Conservation (phyloP, 108 stramenopile genomes). For the Discostella stelligeroides region DNA sequence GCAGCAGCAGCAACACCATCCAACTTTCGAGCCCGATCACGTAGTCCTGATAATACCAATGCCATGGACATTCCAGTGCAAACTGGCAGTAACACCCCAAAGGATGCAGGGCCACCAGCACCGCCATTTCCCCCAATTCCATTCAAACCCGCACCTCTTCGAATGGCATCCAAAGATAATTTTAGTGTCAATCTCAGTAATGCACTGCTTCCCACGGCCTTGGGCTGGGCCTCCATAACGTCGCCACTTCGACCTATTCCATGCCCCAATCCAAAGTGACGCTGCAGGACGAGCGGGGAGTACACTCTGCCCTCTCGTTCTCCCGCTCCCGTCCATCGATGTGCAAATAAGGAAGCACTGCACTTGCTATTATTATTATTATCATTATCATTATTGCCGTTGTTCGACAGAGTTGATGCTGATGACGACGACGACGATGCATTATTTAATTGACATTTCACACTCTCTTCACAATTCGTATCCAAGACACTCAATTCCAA, state of each 20-base stretch:
- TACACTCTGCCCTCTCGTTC: conserved; percentile 98
- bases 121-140: conserved; percentile 31
- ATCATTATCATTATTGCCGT: neutral
- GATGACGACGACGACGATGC: no score
- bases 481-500: conserved; percentile 80
- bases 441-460: conserved; percentile 34
- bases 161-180: conserved; percentile 86
- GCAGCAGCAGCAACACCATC: conserved; percentile 15
- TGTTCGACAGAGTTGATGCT: neutral
- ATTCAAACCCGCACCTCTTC: conserved; percentile 85
- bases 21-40: conserved; percentile 39
- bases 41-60: conserved; percentile 73
- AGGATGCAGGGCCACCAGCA: conserved; percentile 56
- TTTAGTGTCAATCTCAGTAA: conserved; percentile 80
- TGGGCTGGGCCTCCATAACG: conserved; percentile 97
- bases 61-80: conserved; percentile 96
- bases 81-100: conserved; percentile 87
- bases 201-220: conserved; percentile 97
- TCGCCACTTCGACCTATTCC: conserved; percentile 98
- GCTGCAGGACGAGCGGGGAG: conserved; percentile 81
- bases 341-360: conserved; percentile 26
- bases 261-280: conserved; percentile 94
- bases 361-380: no score
- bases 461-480: conserved; percentile 80
- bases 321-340: conserved; percentile 94